Percentiles rank a stretch among this genome's conserved stretches.
Evolutionary conservation across 23 red algal species (phyloP).

Genomic region (Gracilaria gracilis): DNA sequence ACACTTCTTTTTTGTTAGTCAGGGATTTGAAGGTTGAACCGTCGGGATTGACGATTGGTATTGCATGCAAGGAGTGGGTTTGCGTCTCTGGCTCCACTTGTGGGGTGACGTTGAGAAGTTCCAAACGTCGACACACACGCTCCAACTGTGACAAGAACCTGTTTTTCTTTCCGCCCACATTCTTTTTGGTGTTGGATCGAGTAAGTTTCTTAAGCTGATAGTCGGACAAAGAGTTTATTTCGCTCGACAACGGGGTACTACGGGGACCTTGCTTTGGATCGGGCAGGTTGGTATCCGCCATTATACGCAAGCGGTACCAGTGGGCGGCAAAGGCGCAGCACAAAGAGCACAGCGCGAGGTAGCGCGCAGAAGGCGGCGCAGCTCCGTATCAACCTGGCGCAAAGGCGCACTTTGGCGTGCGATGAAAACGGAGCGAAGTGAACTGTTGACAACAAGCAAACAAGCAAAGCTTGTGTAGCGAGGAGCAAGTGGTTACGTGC

Average conservation of each 20-base stretch:
- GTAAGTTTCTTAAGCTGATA: conserved; percentile 47
- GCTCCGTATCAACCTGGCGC: not conserved
- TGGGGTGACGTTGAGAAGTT: not conserved
- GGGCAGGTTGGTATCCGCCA: not conserved
- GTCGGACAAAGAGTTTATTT: conserved; percentile 32
- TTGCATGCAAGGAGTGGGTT: not conserved
- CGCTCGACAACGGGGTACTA: conserved; percentile 11
- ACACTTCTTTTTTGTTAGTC: not conserved
- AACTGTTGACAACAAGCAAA: not conserved
- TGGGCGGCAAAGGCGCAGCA: not conserved
- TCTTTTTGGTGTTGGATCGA: conserved; percentile 53
- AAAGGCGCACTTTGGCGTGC: not conserved
- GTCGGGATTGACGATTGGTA: conserved; percentile 49
- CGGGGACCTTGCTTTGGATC: not conserved
- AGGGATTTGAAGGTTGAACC: not conserved
- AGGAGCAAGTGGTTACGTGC: not conserved
- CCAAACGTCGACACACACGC: conserved; percentile 43
- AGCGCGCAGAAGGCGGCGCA: not conserved
- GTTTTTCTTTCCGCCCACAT: conserved; percentile 13
- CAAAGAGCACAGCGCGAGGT: not conserved
- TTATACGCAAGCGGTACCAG: not conserved
- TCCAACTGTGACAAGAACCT: conserved; percentile 49
- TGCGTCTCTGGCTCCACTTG: not conserved
- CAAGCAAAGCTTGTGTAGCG: not conserved
- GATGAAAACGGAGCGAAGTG: not conserved